A percentile compares a stretch with the other conserved stretches of the same genome.
Conservation (phyloP, 768 basidiomycete species). For the Tremella yokohamensis region DNA sequence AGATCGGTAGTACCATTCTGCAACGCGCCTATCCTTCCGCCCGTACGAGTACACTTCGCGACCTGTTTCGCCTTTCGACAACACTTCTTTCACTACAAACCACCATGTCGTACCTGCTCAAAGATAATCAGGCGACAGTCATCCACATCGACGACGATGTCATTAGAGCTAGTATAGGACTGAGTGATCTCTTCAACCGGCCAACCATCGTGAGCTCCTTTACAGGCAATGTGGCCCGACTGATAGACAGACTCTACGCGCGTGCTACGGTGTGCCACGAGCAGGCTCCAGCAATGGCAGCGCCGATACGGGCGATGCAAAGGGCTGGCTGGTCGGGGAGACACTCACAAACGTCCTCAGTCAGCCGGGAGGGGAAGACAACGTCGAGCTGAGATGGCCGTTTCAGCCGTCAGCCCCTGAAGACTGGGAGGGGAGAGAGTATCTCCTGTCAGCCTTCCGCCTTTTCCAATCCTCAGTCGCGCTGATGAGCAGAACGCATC, state of each 20-base stretch:
- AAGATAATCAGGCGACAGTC: constrained; percentile 31
- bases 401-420: constrained; percentile 22
- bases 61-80: too few relatives aligned
- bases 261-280: constrained; percentile 33
- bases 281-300: constrained; percentile 9
- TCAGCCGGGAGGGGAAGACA: constrained; percentile 19
- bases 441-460: constrained; percentile 28
- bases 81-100: neutral
- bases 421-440: constrained; percentile 43
- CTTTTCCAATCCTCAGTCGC: neutral
- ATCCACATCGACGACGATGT: constrained; percentile 38
- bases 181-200: constrained; percentile 31
- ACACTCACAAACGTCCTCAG: constrained; percentile 25
- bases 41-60: too few relatives aligned
- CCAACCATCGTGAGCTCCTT: constrained; percentile 30
- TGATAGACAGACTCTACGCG: constrained; percentile 24
- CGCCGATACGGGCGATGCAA: constrained; percentile 4
- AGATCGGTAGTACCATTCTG: too few relatives aligned
- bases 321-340: constrained; percentile 32
- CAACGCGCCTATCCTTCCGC: too few relatives aligned
- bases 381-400: constrained; percentile 35
- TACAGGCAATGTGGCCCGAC: neutral
- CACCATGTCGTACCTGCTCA: constrained; percentile 21
- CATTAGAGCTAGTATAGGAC: constrained; percentile 32
- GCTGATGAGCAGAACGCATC: constrained; percentile 24